Conservation (phyloP, 1,284 basidiomycete genomes). For the Hypsizygus ulmarius region DNA sequence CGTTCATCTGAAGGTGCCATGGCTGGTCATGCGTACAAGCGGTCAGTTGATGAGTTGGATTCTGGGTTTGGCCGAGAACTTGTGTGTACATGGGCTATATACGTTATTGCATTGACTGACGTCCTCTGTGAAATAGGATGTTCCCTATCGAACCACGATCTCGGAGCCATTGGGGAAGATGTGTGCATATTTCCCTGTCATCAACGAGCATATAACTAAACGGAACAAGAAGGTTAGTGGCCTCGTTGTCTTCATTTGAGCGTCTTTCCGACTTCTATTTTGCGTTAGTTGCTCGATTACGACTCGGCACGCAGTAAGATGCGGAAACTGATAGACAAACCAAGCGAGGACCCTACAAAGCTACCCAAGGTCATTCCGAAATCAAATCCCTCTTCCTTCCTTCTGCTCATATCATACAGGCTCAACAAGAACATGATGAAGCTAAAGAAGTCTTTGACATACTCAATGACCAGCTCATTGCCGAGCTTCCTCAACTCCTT, state of each 20-base stretch:
- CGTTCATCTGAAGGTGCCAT: conserved; percentile 89
- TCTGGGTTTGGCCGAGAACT: conserved; percentile 82
- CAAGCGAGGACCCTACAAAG: conserved; percentile 90
- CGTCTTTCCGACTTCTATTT: background rate
- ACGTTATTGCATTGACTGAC: background rate
- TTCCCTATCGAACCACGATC: conserved; percentile 91
- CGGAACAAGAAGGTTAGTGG: conserved; percentile 88
- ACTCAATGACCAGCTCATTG: conserved; percentile 89
- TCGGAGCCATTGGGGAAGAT: conserved; percentile 96
- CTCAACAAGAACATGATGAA: conserved; percentile 94
- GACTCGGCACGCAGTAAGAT: conserved; percentile 88
- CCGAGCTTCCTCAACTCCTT: conserved; percentile 89
- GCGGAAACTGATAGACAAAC: conserved; percentile 91
- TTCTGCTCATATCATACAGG: conserved; percentile 40
- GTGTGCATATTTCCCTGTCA: conserved; percentile 90
- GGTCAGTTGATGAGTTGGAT: conserved; percentile 93
- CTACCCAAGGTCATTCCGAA: conserved; percentile 66
- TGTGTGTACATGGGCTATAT: conserved; percentile 41
- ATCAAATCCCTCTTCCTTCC: background rate
- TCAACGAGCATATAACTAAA: conserved; percentile 94
- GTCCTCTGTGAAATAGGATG: conserved; percentile 57
- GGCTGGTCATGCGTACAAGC: conserved; percentile 95
- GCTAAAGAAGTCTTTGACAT: conserved; percentile 91
- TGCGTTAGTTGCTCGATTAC: conserved; percentile 83
- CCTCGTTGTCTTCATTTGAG: conserved; percentile 1